Percentiles rank a stretch among this genome's conserved stretches.
Evolutionary conservation across 192 early-diverging fungal species (phyloP).

Genomic region (Allomyces arbusculus): DNA sequence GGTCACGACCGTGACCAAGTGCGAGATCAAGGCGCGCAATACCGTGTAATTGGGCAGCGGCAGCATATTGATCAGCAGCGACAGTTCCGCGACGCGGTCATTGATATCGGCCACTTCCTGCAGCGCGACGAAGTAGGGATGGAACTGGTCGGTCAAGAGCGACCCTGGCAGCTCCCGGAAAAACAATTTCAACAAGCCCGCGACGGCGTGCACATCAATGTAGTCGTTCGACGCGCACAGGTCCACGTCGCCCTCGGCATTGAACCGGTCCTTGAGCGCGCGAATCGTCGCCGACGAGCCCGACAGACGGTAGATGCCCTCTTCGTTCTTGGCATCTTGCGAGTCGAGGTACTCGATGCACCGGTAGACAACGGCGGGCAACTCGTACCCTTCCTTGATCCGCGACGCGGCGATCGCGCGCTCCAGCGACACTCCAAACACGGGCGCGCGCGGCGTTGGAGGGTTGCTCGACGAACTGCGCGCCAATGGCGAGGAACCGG

Average conservation of each 20-base stretch:
- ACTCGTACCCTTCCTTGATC: conserved; percentile 51
- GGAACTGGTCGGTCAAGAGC: conserved; percentile 73
- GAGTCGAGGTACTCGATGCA: conserved; percentile 92
- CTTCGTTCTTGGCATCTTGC: conserved; percentile 69
- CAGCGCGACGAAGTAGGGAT: conserved; percentile 40
- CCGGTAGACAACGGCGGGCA: conserved; percentile 80
- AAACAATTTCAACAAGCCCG: conserved; percentile 79
- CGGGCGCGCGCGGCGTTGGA: conserved; percentile 7
- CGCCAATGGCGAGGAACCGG: no score
- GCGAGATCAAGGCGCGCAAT: conserved; percentile 64
- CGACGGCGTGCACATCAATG: conserved; percentile 85
- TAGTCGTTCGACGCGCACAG: conserved; percentile 34
- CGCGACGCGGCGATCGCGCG: conserved; percentile 46
- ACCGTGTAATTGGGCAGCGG: conserved; percentile 82
- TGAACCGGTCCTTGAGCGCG: conserved; percentile 57
- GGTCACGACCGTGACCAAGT: conserved; percentile 76
- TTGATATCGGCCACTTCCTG: conserved; percentile 51
- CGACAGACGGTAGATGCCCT: conserved; percentile 85
- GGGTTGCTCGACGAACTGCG: no score
- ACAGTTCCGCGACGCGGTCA: conserved; percentile 64
- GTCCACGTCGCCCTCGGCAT: conserved; percentile 57
- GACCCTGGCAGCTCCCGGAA: conserved; percentile 72
- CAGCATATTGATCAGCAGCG: conserved; percentile 49
- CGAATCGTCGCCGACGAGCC: conserved; percentile 56
- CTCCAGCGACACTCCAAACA: conserved; percentile 79